Base-by-base conservation (phyloP, 768 basidiomycete genomes). In the Asterophora parasitica region DNA sequence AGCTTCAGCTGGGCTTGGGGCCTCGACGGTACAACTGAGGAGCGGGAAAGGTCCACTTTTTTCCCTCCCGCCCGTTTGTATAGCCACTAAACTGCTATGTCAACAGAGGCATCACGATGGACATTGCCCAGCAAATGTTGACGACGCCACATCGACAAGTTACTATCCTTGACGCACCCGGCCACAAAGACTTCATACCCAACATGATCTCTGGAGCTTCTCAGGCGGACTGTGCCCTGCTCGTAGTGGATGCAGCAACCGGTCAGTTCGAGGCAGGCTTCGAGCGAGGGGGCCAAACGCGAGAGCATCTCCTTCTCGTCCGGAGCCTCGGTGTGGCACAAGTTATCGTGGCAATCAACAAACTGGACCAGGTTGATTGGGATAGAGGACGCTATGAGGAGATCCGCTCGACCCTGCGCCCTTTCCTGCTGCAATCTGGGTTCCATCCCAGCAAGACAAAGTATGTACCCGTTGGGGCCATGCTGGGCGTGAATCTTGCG, bases 171-270 rank as follows among this genome's bases (percentile, higher is more conserved):
- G 96, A 99, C 58, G 95, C 95, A 0, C 96, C 96, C 0, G 96
- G 96, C 0, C 96, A 99, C 66, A 87, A 84, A 55, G 96, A 99
- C 61, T 98, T 98, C 58, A 88, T 99, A 53, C 96, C 96, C 1
- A 98, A 98, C 62, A 98, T 98, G 95, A 99, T 99, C 44, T 97
- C 94, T 0, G 96, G 96, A 1, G 95, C 96, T 6, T 84, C 94
- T 2, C 96, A 97, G 65, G 96, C 95, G 0, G 96, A 98, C 56
- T 91, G 91, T 39, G 92, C 96, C 0, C 67, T 98, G 7, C 81
- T 98, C 16, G 94, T 98, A 3, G 83, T 99, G 20, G 96, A 96
- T 63, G 84, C 93, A 1, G 75, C 85, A 4, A 81, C 75, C 1
- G 95, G 95, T 15, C 93, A 94, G 61, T 99, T 99, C 55, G 96